Conservation (phyloP, 2,329 filamentous ascomycete species). For the Aspergillus melleus region DNA sequence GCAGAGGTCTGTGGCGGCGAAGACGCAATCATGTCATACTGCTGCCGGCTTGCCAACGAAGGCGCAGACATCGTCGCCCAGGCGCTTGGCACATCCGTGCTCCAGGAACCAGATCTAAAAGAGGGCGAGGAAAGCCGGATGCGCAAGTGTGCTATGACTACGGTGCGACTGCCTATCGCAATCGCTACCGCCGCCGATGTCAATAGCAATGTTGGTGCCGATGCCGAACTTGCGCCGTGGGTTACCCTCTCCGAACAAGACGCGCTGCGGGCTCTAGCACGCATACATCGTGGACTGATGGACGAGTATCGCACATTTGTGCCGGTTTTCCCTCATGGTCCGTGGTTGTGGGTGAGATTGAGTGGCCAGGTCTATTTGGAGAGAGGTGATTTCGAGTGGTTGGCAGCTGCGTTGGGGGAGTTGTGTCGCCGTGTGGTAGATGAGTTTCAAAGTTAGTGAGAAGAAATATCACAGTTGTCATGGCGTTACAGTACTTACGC, state of each 20-base stretch:
- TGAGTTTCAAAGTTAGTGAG: too few relatives aligned
- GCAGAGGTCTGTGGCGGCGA: constrained; percentile 71
- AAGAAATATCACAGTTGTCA: too few relatives aligned
- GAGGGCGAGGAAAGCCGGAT: constrained; percentile 40
- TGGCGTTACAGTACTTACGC: too few relatives aligned
- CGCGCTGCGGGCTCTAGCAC: constrained; percentile 32
- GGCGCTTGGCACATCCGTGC: constrained; percentile 66
- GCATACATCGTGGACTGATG: constrained; percentile 57
- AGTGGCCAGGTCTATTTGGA: constrained; percentile 87
- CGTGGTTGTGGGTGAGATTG: constrained; percentile 68
- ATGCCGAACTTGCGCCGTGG: neutral
- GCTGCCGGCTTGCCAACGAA: constrained; percentile 55
- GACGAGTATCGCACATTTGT: constrained; percentile 66
- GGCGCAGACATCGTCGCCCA: constrained; percentile 63
- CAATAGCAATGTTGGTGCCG: neutral
- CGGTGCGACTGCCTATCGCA: constrained; percentile 69
- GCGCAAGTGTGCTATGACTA: constrained; percentile 68
- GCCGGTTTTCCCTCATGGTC: constrained; percentile 60
- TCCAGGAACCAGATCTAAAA: constrained; percentile 55
- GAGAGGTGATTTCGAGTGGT: constrained; percentile 72
- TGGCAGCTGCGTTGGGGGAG: constrained; percentile 58
- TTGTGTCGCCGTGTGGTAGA: constrained; percentile 41
- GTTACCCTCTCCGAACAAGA: neutral
- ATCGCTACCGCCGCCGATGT: constrained; percentile 18
- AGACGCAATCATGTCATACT: constrained; percentile 63